Evolutionary conservation across 768 basidiomycete genomes (phyloP), one percentile per base, ranked within the genome.

Genomic region (Panaeolus cyanescens): DNA sequence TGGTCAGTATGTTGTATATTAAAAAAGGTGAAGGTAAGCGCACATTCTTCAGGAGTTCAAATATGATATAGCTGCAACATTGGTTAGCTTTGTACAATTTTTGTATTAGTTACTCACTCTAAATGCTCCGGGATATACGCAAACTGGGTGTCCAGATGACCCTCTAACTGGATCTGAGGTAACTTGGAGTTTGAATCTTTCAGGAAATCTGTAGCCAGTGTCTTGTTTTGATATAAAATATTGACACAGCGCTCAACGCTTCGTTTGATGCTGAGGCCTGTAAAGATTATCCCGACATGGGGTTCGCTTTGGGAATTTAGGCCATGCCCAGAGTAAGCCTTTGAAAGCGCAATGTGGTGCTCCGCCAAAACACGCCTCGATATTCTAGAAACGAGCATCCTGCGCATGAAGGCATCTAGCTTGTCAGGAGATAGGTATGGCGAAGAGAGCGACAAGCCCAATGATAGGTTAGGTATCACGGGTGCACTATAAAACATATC

Each of bases 321-420:
- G 19, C 72, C 66, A 42, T 70, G 71, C 50, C 81, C 74, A 63
- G 72, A 73, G 60, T 85, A 79, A 28, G 81, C 83, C 59, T 84
- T 80, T 6, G 93, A 90, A 5, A 96, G 79, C 1, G 92, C 90
- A 57, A 95, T 85, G 66, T 96, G 94, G 65, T 96, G 94, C 70
- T 95, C 92, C 4, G 87, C 91, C 22, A 96, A 82, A 32, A 96
- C 95, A 32, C 94, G 87, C 20, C 94, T 84, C 12, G 93, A 95
- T 71, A 95, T 95, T 57, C 94, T 84, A 2, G 94, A 95, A 54
- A 93, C 84, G 9, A 96, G 83, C 94, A 96, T 96, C 22, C 93
- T 86, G 22, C 88, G 85, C 90, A 95, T 93, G 72, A 95, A 93
- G 2, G 91, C 82, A 71, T 95, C 93, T 12, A 96, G 80, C 37